Evolutionary conservation across 345 rosid species (phyloP), one percentile per base, ranked within the genome.

Genomic region (Salix exigua): DNA sequence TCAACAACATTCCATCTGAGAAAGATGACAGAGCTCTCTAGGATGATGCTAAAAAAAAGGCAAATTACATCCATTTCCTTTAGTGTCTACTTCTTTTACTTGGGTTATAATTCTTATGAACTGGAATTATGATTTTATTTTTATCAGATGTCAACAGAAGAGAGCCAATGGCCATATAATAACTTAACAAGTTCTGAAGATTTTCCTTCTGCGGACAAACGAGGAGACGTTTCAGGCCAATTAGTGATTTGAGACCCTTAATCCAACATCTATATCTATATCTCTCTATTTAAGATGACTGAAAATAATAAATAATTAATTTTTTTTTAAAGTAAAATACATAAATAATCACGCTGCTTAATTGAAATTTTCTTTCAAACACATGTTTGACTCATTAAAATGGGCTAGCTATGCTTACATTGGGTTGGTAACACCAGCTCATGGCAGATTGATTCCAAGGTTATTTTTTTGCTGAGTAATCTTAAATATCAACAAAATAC

Each of bases 361-460:
- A 31, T 28, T 66, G 72, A 46, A 69, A 46, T 10, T 58, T 10
- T 40, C 18, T 35, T 74, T 28, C 66, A 89, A 97, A 70, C 84
- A 70, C 61, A 63, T 72, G 25, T 78, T 25, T 46, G 25, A 79
- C 25, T 53, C 50, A 11, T 71, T 61, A 21, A 18, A 77, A 74
- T 75, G 65, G 73, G 95, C 85, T 1, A n/a, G 30, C 25, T 74
- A 70, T 30, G 97, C 96, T 61, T 88, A 75, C 84, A 91, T 90
- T 55, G 96, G 96, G 3, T 81, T 95, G 87, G 97, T 92, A 70
- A 17, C 69, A 16, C 90, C 92, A 14, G 97, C 76, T 91, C 97
- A 33, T 95, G 97, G 97, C 96, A 95, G 82, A 79, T 79, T 31
- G 93, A 95, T 48, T 76, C 85, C 71, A 93, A 90, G 97, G 99